Evolutionary conservation across 2,329 filamentous ascomycete genomes (phyloP), one percentile per base, ranked within the genome.

Genomic region (Zymoseptoria pseudotritici): DNA sequence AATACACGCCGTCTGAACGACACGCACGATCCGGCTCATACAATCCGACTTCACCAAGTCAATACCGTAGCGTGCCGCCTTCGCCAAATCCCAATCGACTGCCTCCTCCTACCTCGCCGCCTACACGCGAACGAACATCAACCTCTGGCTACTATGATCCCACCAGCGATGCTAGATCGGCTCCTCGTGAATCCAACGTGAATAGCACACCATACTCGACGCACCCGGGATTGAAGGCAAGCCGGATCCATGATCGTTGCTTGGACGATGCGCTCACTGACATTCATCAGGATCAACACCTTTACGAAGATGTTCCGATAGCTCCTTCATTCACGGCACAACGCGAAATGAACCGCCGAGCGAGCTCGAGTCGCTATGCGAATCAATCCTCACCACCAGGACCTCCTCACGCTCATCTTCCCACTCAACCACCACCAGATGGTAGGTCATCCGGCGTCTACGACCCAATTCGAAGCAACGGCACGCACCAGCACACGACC

Each of bases 111-210:
- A 62, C 67, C 26, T 64, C 67, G 20, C 64, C 68, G 20, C 55
- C 67, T 20, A 74, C 63, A 57, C 75, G 76, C 69, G 75, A 76
- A 63, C 71, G 70, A 62, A 29, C 52, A 20, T 68, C 74, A n/a
- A 67, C 72, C 19, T 75, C 76, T 57, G 75, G 74, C 67, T 80
- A 80, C 72, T 80, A 80, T 72, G 79, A 80, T 67, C 79, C 78
- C 7, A 78, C 76, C 50, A 75, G 75, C 59, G 78, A 80, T 66
- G 74, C 76, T 67, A 75, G 76, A 65, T 61, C 75, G 73, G 66
- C 71, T 74, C 69, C 73, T 71, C 62, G 65, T 60, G 59, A 66
- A 46, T 36, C 60, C 58, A 60, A 62, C 59, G 58, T 58, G 58
- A 67, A 65, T 72, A 74, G 69, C 70, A 76, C 65, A 52, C 63